Evolutionary conservation across 352 stramenopile genomes (phyloP).

Genomic region (Globisporangium lucens): DNA sequence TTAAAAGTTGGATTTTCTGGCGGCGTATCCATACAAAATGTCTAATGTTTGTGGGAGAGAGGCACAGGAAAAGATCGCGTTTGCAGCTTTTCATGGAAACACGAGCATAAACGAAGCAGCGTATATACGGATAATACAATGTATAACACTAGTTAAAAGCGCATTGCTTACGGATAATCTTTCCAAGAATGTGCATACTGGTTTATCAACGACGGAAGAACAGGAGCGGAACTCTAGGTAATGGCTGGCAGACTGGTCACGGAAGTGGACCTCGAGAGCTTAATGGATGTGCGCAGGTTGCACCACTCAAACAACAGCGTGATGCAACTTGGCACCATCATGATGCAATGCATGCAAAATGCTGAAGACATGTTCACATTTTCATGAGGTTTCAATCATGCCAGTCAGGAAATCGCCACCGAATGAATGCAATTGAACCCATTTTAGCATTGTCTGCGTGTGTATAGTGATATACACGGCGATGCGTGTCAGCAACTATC

Average conservation of each 20-base stretch:
- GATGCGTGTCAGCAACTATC: neutral
- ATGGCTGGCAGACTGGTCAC: neutral
- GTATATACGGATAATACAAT: neutral
- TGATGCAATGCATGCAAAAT: neutral
- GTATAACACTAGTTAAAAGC: neutral
- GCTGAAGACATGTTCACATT: neutral
- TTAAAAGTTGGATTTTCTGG: conserved; percentile 4
- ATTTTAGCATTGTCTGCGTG: no score
- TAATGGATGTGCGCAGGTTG: neutral
- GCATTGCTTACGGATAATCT: neutral
- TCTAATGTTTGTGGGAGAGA: conserved; percentile 5
- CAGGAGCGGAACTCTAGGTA: neutral
- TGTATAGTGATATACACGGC: neutral
- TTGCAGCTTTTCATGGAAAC: neutral
- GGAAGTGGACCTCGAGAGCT: neutral
- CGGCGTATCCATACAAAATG: neutral
- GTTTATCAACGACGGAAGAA: neutral
- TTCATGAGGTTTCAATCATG: neutral
- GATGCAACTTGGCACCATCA: neutral
- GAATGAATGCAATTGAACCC: no score
- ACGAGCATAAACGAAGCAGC: neutral
- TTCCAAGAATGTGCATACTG: neutral
- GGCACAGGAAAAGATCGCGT: neutral
- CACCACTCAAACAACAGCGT: neutral
- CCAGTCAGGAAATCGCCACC: no score